Evolutionary conservation across 2,329 filamentous ascomycete genomes (phyloP).

Genomic region (Fusarium liriodendri): DNA sequence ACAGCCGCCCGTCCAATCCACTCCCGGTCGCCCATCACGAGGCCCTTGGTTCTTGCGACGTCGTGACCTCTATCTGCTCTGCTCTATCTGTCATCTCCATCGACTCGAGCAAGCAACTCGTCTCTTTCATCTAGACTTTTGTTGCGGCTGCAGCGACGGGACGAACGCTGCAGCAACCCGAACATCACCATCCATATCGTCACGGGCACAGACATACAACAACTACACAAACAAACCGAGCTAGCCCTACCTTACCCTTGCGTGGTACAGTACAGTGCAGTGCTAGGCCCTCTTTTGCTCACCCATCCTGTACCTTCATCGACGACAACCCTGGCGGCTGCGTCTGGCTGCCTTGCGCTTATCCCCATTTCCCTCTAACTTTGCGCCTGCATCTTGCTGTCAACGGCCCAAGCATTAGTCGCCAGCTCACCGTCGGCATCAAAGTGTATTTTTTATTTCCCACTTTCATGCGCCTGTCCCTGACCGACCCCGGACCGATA

Average conservation of each 20-base stretch:
- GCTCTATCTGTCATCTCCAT: constrained; percentile 1
- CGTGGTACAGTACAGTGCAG: constrained; percentile 27
- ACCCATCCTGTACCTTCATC: constrained; percentile 23
- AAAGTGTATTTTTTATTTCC: constrained; percentile 27
- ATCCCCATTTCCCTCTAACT: constrained; percentile 9
- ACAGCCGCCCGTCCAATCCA: constrained; percentile 38
- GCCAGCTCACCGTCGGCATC: background rate
- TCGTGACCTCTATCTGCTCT: constrained; percentile 27
- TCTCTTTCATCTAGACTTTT: constrained; percentile 9
- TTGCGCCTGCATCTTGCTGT: constrained; percentile 39
- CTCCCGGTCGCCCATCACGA: constrained; percentile 42
- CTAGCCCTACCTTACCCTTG: constrained; percentile 6
- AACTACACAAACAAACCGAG: constrained; percentile 4
- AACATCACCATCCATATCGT: constrained; percentile 6
- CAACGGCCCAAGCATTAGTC: constrained; percentile 18
- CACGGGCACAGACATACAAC: constrained; percentile 21
- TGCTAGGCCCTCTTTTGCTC: constrained; percentile 36
- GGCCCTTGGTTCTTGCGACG: constrained; percentile 37
- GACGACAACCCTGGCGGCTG: constrained; percentile 35
- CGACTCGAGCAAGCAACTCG: background rate
- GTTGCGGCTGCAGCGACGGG: constrained; percentile 15
- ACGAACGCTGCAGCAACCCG: constrained; percentile 19
- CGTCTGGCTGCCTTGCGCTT: constrained; percentile 29
- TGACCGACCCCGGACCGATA: constrained; percentile 13
- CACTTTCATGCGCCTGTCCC: constrained; percentile 25